Base-by-base conservation (phyloP, 2,329 filamentous ascomycete species). In the Pezicula carpinea region DNA sequence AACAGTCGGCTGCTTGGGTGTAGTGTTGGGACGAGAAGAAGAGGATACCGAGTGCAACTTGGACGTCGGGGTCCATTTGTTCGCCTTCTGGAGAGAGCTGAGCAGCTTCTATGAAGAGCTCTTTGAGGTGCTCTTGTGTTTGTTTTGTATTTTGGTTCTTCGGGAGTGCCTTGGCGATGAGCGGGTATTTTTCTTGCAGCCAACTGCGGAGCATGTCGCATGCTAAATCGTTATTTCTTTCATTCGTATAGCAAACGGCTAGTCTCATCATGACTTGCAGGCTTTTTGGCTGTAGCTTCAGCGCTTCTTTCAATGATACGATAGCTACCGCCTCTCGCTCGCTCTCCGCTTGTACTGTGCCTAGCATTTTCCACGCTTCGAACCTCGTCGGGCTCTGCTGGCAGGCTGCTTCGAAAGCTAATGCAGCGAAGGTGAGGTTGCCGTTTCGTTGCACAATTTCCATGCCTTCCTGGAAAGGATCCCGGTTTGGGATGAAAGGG, bases 211-310 rank as follows among this genome's bases (percentile, higher is more conserved):
- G 31, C 5, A 19, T 17, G 13, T 43, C 15, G 18, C 22, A 43
- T 22, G 45, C 39, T 8, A 23, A 22, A 35, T 40, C 13, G 17
- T 8, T n/a, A 15, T 26, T 17, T 36, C 45, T 39, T 19, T 47
- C 45, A 32, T 47, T 47, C 19, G 45, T 47, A 29, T 47, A 43
- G 17, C 38, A 42, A 11, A 47, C 19, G 7, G 45, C 38, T 6
- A 47, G 33, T 31, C 45, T 32, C 21, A 47, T 42, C 10, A 39
- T 21, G 13, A 43, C 22, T 10, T 36, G 29, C 8, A 35, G 18
- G 29, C 43, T 43, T 10, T 43, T 32, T n/a, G 45, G 29, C 18
- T 43, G 26, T 18, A 43, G 15, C 31, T 43, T 36, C 8, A 47
- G 39, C 19, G 45, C 31, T 26, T 47, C 39, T 14, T 47, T 26